Base-by-base conservation (phyloP, 768 basidiomycete genomes). In the Cyathus striatus region DNA sequence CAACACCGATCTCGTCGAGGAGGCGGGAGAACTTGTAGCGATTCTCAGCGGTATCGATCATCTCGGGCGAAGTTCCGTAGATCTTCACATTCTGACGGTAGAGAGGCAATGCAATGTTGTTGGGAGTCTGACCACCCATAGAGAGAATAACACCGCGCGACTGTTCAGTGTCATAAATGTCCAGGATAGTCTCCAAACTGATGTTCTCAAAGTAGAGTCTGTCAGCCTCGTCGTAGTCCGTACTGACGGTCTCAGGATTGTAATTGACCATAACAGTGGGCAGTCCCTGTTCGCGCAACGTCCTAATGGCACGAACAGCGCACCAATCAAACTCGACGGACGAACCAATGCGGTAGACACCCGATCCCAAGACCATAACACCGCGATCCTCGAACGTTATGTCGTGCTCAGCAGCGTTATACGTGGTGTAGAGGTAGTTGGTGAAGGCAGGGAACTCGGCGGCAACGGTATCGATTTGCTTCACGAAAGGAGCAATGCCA, bases 241-340 rank as follows among this genome's bases (percentile, higher is more conserved):
- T 97, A 57, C 89, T 92, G 62, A 99, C 96, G 1, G 96, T 99
- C 70, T 98, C 95, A 12, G 95, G 96, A 64, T 99, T 98, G 68
- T 98, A 98, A 70, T 99, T 98, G 70, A 98, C 88, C 95, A 98
- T 99, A 63, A 98, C 81, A 3, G 95, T 98, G 49, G 90, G 90
- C 38, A 92, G 68, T 14, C 94, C 93, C 56, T 89, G 84, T n/a
- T 95, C 89, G 50, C 94, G 90, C 22, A 99, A 74, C 0, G 96
- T 98, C 52, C 95, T 74, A 59, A 98, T 98, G 23, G 94, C 92
- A 38, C 94, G 86, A 41, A 99, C 95, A 13, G 95, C 96, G 63
- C 95, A 98, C 95, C 95, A 99, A 61, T 98, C 95, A 66, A 99
- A 98, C 68, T 99, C 95, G 63, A 99, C 95, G 3, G 94, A 97